Evolutionary conservation across 495 filamentous ascomycete genomes (phyloP).

Genomic region (Immersiella caudata): DNA sequence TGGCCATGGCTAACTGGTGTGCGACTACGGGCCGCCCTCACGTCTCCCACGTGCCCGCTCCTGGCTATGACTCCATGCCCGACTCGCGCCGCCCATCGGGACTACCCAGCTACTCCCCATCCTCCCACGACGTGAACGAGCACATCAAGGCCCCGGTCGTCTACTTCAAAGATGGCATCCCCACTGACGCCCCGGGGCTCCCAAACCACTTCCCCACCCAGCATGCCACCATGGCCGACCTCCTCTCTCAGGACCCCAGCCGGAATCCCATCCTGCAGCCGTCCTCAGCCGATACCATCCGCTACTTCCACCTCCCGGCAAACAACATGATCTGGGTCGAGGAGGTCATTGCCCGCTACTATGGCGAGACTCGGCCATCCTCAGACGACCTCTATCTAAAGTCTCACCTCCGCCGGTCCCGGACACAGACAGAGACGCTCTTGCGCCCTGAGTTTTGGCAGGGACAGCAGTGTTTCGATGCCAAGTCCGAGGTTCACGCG

Average conservation of each 20-base stretch:
- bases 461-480: constrained; percentile 36
- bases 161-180: constrained; percentile 28
- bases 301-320: constrained; percentile 43
- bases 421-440: constrained; percentile 29
- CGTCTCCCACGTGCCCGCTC: not conserved
- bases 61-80: not conserved
- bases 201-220: constrained; percentile 31
- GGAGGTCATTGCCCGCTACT: constrained; percentile 36
- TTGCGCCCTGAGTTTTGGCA: constrained; percentile 38
- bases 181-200: constrained; percentile 23
- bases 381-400: constrained; percentile 21
- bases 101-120: not conserved
- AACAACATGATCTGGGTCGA: constrained; percentile 45
- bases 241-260: constrained; percentile 29
- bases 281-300: constrained; percentile 26
- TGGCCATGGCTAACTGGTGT: constrained; percentile 26
- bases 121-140: constrained; percentile 24
- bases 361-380: constrained; percentile 32
- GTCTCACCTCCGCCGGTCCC: constrained; percentile 11
- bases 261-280: constrained; percentile 35
- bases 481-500: constrained; percentile 30
- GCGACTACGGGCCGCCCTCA: constrained; percentile 18
- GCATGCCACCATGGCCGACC: constrained; percentile 29
- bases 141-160: constrained; percentile 33
- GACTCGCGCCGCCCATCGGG: constrained; percentile 11